Percentiles rank a stretch among this genome's conserved stretches.
phyloP scores from a whole-genome alignment of 2,329 filamentous ascomycete genomes.

The Zymoseptoria crescenta region DNA sequence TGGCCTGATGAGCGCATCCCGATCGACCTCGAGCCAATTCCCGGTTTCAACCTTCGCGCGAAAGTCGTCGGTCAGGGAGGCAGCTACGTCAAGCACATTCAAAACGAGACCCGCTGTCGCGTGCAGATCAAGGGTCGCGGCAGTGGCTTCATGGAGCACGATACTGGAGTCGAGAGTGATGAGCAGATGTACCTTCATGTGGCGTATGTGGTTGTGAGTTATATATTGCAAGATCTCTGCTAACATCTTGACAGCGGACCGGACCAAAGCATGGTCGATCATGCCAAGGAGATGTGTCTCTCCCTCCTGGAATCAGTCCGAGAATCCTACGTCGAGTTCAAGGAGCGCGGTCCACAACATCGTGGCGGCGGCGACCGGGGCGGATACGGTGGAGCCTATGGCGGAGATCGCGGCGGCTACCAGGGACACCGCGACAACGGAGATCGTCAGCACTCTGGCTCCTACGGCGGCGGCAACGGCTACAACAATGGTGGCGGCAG shows the following conservation, averaged over 20 bases:
- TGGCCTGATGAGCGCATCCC: constrained; percentile 96
- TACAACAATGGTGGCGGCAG: constrained; percentile 36
- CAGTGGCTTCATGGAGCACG: constrained; percentile 85
- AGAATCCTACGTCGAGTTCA: constrained; percentile 83
- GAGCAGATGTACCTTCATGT: constrained; percentile 97
- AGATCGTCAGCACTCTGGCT: constrained; percentile 28
- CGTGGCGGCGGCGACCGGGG: constrained; percentile 29
- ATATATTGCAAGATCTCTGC: constrained; percentile 1
- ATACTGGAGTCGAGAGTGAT: constrained; percentile 83
- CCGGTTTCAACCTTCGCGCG: constrained; percentile 90
- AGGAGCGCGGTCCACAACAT: constrained; percentile 51
- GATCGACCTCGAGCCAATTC: constrained; percentile 81
- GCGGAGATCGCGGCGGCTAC: constrained; percentile 35
- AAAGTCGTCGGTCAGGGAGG: constrained; percentile 93
- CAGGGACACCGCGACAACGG: constrained; percentile 26
- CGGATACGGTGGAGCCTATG: constrained; percentile 22
- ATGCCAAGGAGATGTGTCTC: constrained; percentile 80
- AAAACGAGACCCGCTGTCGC: constrained; percentile 87
- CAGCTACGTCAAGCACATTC: constrained; percentile 96
- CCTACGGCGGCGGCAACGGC: constrained; percentile 30
- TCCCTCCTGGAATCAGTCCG: constrained; percentile 81
- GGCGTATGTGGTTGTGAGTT: constrained; percentile 53
- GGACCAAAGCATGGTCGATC: constrained; percentile 75
- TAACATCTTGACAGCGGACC: constrained; percentile 56
- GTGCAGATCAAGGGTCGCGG: constrained; percentile 97